Conservation (phyloP, 2,329 filamentous ascomycete genomes). For the Tolypocladium tropicale region DNA sequence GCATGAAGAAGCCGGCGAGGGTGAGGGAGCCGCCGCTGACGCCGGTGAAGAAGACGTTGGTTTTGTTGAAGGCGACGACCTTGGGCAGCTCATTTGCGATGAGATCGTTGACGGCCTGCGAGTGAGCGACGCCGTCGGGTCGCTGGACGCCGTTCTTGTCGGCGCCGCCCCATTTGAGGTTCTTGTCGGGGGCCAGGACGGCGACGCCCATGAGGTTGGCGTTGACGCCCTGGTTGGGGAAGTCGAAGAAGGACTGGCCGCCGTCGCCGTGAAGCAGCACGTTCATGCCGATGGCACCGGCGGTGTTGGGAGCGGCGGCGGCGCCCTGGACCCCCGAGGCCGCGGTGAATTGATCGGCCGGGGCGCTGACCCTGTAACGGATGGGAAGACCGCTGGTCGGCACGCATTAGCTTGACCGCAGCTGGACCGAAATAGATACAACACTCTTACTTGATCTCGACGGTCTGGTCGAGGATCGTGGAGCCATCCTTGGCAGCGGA, state of each 20-base stretch:
- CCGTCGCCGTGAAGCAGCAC: slow-evolving; percentile 51
- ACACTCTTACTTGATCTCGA: slow-evolving; percentile 36
- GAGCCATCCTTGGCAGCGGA: slow-evolving; percentile 41
- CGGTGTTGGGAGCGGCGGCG: slow-evolving; percentile 14
- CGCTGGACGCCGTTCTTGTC: slow-evolving; percentile 33
- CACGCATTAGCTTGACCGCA: neutral
- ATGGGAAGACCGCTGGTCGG: slow-evolving; percentile 36
- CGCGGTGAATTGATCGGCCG: slow-evolving; percentile 41
- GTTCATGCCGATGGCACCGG: slow-evolving; percentile 37
- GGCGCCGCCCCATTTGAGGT: slow-evolving; percentile 49
- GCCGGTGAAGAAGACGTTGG: slow-evolving; percentile 46
- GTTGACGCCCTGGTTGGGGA: slow-evolving; percentile 44
- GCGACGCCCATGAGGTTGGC: slow-evolving; percentile 40
- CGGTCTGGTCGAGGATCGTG: slow-evolving; percentile 44
- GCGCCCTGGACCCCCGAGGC: slow-evolving; percentile 38
- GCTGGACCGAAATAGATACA: too few species aligned
- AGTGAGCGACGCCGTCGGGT: slow-evolving; percentile 44
- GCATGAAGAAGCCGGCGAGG: slow-evolving; percentile 47
- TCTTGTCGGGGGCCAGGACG: slow-evolving; percentile 41
- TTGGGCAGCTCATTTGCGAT: slow-evolving; percentile 38
- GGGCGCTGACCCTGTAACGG: slow-evolving; percentile 45
- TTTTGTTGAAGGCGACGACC: slow-evolving; percentile 40
- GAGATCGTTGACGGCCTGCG: slow-evolving; percentile 44
- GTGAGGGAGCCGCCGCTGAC: slow-evolving; percentile 44
- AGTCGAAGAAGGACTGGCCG: slow-evolving; percentile 48